These are phyloP conservation scores for Suillus discolor DNA, from an alignment of 768 basidiomycete species.

Conservation along the genomic window DNA sequence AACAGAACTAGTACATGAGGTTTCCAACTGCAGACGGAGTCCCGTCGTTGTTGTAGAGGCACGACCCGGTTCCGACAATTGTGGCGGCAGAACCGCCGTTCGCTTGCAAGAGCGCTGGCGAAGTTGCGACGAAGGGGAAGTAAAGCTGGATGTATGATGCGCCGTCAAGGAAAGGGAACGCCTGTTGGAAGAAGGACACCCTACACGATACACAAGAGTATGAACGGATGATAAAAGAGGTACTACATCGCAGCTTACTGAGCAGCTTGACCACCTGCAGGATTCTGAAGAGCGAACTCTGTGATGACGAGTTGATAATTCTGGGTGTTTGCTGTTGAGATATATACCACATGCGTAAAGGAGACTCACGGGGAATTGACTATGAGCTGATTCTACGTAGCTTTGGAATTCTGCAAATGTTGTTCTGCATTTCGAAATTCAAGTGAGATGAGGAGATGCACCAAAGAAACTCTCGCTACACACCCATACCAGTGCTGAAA, in stretches of 20 bases:
- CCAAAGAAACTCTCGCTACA: not conserved
- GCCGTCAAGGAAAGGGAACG: slow-evolving; percentile 37
- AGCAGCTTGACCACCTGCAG: slow-evolving; percentile 29
- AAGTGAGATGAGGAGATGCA: not conserved
- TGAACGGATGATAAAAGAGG: not conserved
- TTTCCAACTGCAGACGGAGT: slow-evolving; percentile 27
- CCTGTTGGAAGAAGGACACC: slow-evolving; percentile 34
- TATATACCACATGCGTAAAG: no score
- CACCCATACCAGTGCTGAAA: slow-evolving; percentile 34
- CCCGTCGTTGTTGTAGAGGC: slow-evolving; percentile 36
- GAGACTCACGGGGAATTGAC: slow-evolving; percentile 29
- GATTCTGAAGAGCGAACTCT: slow-evolving; percentile 37
- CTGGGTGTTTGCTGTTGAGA: slow-evolving; percentile 19
- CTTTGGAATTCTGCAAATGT: slow-evolving; percentile 32
- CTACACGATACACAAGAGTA: slow-evolving; percentile 16
- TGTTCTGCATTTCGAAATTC: slow-evolving; percentile 18
- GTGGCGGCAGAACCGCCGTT: slow-evolving; percentile 20
- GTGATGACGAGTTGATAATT: slow-evolving; percentile 29
- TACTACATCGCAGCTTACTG: slow-evolving; percentile 25
- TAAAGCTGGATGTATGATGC: slow-evolving; percentile 35
- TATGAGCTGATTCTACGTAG: slow-evolving; percentile 28
- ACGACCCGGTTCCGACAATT: slow-evolving; percentile 31
- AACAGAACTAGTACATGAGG: slow-evolving; percentile 21
- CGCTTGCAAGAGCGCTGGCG: slow-evolving; percentile 26
- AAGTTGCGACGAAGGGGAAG: slow-evolving; percentile 39